phyloP scores from a whole-genome alignment of 176 grass and related monocot genomes.

The Aegilops tauschii region DNA sequence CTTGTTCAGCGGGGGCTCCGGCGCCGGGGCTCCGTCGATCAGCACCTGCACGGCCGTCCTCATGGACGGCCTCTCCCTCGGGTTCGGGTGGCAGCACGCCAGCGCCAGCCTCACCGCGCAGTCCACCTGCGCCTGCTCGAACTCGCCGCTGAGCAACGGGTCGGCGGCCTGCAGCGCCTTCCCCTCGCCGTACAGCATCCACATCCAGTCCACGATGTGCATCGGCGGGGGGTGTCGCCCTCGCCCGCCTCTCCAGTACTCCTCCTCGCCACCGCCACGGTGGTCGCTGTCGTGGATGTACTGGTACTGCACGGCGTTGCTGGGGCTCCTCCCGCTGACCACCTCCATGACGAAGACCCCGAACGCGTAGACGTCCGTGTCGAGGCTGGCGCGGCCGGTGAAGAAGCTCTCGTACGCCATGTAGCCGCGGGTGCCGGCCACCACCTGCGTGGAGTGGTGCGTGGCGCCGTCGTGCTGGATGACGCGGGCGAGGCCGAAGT shows the following conservation, averaged over 20 bases:
- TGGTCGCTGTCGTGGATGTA: background rate
- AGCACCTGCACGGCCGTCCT: constrained; percentile 50
- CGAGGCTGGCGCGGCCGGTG: constrained; percentile 54
- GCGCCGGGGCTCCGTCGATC: constrained; percentile 19
- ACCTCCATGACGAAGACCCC: constrained; percentile 59
- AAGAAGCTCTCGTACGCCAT: constrained; percentile 69
- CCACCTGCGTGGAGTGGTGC: constrained; percentile 53
- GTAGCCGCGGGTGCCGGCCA: constrained; percentile 50
- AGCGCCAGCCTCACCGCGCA: constrained; percentile 45
- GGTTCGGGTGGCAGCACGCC: constrained; percentile 60
- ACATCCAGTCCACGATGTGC: constrained; percentile 20
- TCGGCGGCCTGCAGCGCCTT: background rate
- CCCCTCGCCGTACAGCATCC: constrained; percentile 1
- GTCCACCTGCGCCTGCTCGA: constrained; percentile 17
- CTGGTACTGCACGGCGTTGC: background rate
- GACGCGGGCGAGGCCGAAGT: constrained; percentile 61
- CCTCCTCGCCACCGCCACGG: background rate
- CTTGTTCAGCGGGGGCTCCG: constrained; percentile 22
- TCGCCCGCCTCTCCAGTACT: background rate
- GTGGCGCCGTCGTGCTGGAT: constrained; percentile 39
- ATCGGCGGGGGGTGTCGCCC: background rate
- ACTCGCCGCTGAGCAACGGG: background rate
- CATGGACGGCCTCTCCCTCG: constrained; percentile 47
- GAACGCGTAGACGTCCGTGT: constrained; percentile 54
- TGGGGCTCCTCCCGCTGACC: constrained; percentile 34